Evolutionary conservation across 371 early-diverging fungal species (phyloP), one percentile per base, ranked within the genome.

Genomic region (Mycotypha africana): DNA sequence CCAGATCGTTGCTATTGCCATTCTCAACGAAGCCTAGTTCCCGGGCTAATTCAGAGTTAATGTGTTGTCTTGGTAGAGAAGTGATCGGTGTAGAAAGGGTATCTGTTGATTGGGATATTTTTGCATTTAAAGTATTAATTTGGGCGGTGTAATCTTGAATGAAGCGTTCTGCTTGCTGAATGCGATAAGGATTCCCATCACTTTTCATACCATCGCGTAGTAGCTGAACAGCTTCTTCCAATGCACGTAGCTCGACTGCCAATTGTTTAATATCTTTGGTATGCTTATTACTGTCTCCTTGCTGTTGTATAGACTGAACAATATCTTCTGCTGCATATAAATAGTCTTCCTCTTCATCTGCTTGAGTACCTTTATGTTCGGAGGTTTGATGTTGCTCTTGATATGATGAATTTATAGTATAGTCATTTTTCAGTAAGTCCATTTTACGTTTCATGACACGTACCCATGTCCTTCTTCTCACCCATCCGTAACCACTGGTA

Each of bases 381-480:
- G n/a, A n/a, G n/a, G n/a, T n/a, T n/a, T n/a, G n/a, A n/a, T n/a
- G n/a, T n/a, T n/a, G n/a, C n/a, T n/a, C n/a, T n/a, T n/a, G n/a
- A n/a, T n/a, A n/a, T n/a, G n/a, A n/a, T n/a, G n/a, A n/a, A n/a
- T 57, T 45, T 3, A 47, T 52, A 3, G 35, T 50, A 44, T 56
- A 48, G 22, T 43, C 49, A 12, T 64, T 59, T n/a, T 72, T 66
- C 7, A 48, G 52, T 6, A 74, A 36, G 56, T 84, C 83, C 56
- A 81, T 60, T 25, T 76, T 67, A 45, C 80, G 65, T 62, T 87
- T 88, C 72, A 86, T 81, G 2, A 88, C 84, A 7, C 89, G 74
- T 9, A 88, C 78, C 89, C 89, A 91, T 45, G 83, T 62, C 40
- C 89, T 65, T 1, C 92, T 74, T 19, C 88, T 62, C 14, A 89